phyloP scores from a whole-genome alignment of 2,329 filamentous ascomycete genomes.

The Xylaria hypoxylon region DNA sequence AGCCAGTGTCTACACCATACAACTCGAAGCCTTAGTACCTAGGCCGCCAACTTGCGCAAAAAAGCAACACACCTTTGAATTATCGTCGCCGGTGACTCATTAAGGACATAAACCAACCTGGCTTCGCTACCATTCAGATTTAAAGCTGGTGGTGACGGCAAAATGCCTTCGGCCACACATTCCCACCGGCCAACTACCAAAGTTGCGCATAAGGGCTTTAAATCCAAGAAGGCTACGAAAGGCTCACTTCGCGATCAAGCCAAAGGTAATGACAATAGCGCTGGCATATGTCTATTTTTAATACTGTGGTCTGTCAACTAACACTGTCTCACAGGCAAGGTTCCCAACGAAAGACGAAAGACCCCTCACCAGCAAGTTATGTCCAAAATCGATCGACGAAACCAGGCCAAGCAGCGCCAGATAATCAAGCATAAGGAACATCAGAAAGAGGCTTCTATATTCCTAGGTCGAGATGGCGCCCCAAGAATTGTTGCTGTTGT shows the following conservation, averaged over 20 bases:
- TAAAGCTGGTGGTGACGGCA: constrained; percentile 80
- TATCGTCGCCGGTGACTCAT: constrained; percentile 16
- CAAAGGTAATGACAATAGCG: constrained; percentile 72
- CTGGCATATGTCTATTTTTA: background rate
- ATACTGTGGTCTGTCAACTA: background rate
- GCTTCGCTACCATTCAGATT: constrained; percentile 85
- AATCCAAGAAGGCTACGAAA: constrained; percentile 91
- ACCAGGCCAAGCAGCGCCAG: constrained; percentile 92
- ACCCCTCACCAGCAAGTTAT: constrained; percentile 96
- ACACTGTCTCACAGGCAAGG: constrained; percentile 71
- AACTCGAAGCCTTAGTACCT: background rate
- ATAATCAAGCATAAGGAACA: constrained; percentile 86
- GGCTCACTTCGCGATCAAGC: constrained; percentile 83
- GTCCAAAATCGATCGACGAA: constrained; percentile 95
- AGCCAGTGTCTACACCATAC: background rate
- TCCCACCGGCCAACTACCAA: constrained; percentile 96
- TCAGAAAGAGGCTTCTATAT: constrained; percentile 81
- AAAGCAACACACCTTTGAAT: background rate
- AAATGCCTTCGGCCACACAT: constrained; percentile 81
- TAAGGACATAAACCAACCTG: constrained; percentile 58
- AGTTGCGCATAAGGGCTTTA: constrained; percentile 87
- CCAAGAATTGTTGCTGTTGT: constrained; percentile 90
- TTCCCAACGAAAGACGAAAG: constrained; percentile 83
- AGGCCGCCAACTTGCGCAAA: constrained; percentile 2
- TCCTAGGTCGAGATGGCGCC: constrained; percentile 86